Conservation (phyloP, 441 rosid species). For the Macaranga tanarius region DNA sequence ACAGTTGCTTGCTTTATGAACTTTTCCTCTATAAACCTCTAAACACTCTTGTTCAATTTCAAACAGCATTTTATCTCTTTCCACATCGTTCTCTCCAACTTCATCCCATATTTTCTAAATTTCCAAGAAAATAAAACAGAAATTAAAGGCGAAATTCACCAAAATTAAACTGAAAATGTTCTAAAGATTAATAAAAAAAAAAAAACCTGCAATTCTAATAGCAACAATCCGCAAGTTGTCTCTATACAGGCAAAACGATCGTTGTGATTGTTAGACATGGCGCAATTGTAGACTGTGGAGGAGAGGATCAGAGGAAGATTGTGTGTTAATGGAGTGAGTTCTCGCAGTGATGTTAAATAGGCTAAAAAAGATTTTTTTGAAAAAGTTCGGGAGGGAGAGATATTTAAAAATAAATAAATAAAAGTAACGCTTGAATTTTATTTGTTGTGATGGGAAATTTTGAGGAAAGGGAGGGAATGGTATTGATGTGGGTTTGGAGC, state of each 20-base stretch:
- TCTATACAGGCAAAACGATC: conserved; percentile 40
- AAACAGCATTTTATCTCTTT: conserved; percentile 52
- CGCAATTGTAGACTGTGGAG: conserved; percentile 2
- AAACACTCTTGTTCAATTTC: conserved; percentile 67
- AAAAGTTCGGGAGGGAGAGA: background rate
- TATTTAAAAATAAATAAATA: background rate
- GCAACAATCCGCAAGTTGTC: conserved; percentile 58
- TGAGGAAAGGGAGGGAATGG: conserved; percentile 19
- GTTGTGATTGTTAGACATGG: conserved; percentile 15
- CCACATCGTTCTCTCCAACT: conserved; percentile 55
- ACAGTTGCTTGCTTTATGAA: conserved; percentile 47
- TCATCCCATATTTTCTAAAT: conserved; percentile 70
- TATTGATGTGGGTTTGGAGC: conserved; percentile 31
- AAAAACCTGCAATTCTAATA: conserved; percentile 56
- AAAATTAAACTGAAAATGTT: background rate
- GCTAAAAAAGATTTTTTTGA: background rate
- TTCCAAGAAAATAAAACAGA: background rate
- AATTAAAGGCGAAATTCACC: background rate
- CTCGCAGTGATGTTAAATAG: background rate
- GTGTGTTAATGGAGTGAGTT: too few relatives aligned
- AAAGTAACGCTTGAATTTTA: conserved; percentile 33
- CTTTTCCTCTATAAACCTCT: conserved; percentile 53
- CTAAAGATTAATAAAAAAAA: background rate
- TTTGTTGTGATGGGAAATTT: conserved; percentile 25
- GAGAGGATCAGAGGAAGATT: background rate